Percentiles rank a stretch among this genome's conserved stretches.
These are phyloP conservation scores for Piper betle DNA, from an alignment of 164 flowering plant genomes.

Conservation along the genomic window DNA sequence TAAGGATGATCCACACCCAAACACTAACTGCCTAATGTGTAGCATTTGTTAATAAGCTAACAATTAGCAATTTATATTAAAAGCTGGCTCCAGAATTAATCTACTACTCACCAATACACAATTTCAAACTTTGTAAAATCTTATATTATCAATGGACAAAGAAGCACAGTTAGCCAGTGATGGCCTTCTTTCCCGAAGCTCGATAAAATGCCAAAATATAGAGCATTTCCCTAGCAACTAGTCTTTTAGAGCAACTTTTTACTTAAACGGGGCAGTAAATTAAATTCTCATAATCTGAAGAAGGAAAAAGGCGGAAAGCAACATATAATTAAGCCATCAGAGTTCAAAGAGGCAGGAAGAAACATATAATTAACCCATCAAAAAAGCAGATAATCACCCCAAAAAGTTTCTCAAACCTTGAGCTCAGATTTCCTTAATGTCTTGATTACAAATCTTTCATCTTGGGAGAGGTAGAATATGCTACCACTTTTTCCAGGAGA, in stretches of 20 bases:
- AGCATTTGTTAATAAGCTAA: neutral
- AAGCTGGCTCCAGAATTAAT: neutral
- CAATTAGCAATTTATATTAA: neutral
- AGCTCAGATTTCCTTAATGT: slow-evolving; percentile 62
- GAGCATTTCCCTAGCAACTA: too few relatives aligned
- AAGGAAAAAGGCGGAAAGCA: neutral
- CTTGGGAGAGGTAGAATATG: slow-evolving; percentile 77
- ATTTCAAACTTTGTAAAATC: too few relatives aligned
- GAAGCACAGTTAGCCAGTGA: neutral
- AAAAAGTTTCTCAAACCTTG: slow-evolving; percentile 38
- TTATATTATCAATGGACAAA: neutral
- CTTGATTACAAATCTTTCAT: slow-evolving; percentile 89
- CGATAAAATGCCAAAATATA: too few relatives aligned
- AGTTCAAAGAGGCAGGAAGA: neutral
- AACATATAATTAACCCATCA: neutral
- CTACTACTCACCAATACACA: neutral
- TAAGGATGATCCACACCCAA: neutral
- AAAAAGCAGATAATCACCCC: neutral
- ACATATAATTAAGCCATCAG: neutral
- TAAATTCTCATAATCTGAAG: neutral
- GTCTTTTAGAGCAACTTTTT: too few relatives aligned
- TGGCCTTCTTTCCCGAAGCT: too few relatives aligned
- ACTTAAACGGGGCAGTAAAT: neutral
- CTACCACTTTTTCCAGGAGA: slow-evolving; percentile 99
- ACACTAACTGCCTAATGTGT: neutral